Evolutionary conservation across 306 rosid species (phyloP).

Genomic region (Luffa acutangula): DNA sequence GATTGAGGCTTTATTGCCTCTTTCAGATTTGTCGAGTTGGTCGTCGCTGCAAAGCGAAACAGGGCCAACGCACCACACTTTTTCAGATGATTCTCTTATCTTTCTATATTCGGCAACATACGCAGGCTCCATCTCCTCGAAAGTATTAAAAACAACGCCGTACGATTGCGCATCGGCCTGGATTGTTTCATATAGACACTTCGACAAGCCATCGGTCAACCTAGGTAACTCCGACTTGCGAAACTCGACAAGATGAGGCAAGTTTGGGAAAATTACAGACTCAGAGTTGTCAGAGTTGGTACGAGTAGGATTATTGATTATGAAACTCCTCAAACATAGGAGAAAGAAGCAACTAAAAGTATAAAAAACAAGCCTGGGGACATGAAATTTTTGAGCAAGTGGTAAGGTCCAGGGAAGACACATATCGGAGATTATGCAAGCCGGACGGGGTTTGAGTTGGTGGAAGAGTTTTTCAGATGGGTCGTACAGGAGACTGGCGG

Average conservation of each 20-base stretch:
- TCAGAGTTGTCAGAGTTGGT: not conserved
- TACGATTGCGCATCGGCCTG: slow-evolving; percentile 4
- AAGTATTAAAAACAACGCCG: slow-evolving; percentile 15
- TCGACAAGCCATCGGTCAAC: no score
- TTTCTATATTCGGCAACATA: slow-evolving; percentile 33
- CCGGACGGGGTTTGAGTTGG: slow-evolving; percentile 31
- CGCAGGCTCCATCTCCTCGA: slow-evolving; percentile 32
- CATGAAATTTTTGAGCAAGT: not conserved
- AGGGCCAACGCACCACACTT: slow-evolving; percentile 46
- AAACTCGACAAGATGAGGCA: slow-evolving; percentile 7
- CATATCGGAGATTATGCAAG: slow-evolving; percentile 47
- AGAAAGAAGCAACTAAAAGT: not conserved
- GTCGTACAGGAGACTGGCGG: slow-evolving; percentile 12
- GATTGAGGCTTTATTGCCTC: slow-evolving; percentile 37
- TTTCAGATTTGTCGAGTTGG: slow-evolving; percentile 32
- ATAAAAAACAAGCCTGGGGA: slow-evolving; percentile 15
- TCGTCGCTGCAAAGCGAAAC: slow-evolving; percentile 24
- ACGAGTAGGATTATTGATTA: not conserved
- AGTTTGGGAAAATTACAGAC: slow-evolving; percentile 2
- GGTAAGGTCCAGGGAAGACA: slow-evolving; percentile 21
- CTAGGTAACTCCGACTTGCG: not conserved
- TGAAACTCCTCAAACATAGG: not conserved
- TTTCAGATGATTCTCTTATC: slow-evolving; percentile 3
- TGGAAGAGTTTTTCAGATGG: slow-evolving; percentile 24
- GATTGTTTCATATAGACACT: not conserved